Evolutionary conservation across 371 early-diverging fungal species (phyloP), one percentile per base, ranked within the genome.

Genomic region (Blakeslea trispora): DNA sequence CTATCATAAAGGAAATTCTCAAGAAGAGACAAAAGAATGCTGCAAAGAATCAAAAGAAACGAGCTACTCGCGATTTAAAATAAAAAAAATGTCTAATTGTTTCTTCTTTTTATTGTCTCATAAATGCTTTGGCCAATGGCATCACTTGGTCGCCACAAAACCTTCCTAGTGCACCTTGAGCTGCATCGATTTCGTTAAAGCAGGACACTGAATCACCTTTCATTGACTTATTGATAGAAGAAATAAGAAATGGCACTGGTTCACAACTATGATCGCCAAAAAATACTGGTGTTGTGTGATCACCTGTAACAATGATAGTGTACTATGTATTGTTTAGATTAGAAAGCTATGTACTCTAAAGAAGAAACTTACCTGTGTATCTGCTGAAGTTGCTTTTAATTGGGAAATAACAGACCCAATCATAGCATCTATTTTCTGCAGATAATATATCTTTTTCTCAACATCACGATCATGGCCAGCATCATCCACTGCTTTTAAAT

Each of bases 401-500:
- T 22, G 50, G 5, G 40, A 21, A 5, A 72, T 34, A 18, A 81
- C 61, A 31, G 57, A 53, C 5, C 73, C 73, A 28, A 81, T 50
- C 76, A 77, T 75, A 13, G 37, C 34, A 55, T 81, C 81, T 24
- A 81, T 69, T 23, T 71, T 64, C 39, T 78, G 67, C 11, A 81
- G 42, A 43, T 70, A 79, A 31, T 71, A 41, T 52, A 75, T 67
- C 66, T 79, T 78, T 18, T 70, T 64, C 3, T 59, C 31, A 10
- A 71, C 55, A 42, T 69, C 61, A 7, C 64, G 53, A 48, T 79
- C 81, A 65, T 79, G 81, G 0, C 82, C 78, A 7, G 81, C 77
- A 61, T 81, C 79, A 58, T 81, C 82, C 6, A 81, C 81, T 7
- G 79, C 81, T 50, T 81, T 81, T 18, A 81, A 70, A 59, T 81